Percentiles rank a stretch among this genome's conserved stretches.
These are phyloP conservation scores for Ophiocordyceps camponoti-rufipedis DNA, from an alignment of 2,329 filamentous ascomycete species.

Conservation along the genomic window DNA sequence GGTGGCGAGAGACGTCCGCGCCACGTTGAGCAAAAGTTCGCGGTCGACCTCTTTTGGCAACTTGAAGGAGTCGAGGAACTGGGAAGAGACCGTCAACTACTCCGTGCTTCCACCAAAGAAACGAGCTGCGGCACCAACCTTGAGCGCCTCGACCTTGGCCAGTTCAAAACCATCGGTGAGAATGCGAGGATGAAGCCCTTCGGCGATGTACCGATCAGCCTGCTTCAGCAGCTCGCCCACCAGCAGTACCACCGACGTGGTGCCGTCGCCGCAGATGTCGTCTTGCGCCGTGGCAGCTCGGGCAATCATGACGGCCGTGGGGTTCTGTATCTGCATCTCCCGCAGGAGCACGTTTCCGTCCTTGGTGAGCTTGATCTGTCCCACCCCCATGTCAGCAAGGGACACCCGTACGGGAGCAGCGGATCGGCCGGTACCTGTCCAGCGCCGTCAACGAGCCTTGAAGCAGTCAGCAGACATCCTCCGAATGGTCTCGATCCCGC, in stretches of 20 bases:
- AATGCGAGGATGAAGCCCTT: conserved; percentile 91
- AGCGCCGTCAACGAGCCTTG: conserved; percentile 49
- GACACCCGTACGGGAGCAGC: neutral
- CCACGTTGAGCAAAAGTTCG: conserved; percentile 83
- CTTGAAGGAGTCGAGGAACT: conserved; percentile 94
- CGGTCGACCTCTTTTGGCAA: conserved; percentile 73
- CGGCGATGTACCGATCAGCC: conserved; percentile 85
- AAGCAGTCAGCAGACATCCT: conserved; percentile 8
- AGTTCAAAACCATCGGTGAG: conserved; percentile 97
- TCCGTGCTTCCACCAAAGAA: neutral
- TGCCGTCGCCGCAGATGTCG: conserved; percentile 95
- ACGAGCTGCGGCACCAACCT: conserved; percentile 30
- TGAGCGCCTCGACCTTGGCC: conserved; percentile 80
- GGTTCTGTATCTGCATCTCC: conserved; percentile 93
- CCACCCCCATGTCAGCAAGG: conserved; percentile 9
- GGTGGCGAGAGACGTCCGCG: conserved; percentile 82
- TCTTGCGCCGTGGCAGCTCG: conserved; percentile 89
- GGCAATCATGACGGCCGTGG: conserved; percentile 75
- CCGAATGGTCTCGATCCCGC: neutral
- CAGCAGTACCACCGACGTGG: conserved; percentile 85
- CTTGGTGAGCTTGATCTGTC: conserved; percentile 93
- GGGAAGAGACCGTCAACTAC: neutral
- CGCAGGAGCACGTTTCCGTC: conserved; percentile 77
- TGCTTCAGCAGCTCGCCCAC: conserved; percentile 97
- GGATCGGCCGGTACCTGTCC: conserved; percentile 35